A percentile compares a stretch with the other conserved stretches of the same genome.
phyloP scores from a whole-genome alignment of 805 yeast species.

The Vanderwaltozyma polyspora region DNA sequence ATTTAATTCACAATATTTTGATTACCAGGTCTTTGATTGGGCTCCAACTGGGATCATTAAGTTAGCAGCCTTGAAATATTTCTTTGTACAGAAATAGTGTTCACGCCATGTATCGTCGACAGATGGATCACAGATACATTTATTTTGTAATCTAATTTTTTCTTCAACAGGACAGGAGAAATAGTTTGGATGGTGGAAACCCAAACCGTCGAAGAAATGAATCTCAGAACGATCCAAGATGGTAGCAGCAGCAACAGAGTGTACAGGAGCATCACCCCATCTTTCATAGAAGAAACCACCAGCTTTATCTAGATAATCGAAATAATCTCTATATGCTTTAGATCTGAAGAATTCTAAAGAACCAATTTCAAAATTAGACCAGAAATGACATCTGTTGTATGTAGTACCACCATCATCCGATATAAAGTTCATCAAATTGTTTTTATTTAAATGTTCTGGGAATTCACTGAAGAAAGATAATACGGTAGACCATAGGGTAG shows the following conservation, averaged over 20 bases:
- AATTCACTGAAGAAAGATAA: conserved; percentile 35
- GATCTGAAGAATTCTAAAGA: conserved; percentile 59
- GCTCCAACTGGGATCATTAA: conserved; percentile 10
- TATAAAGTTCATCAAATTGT: conserved; percentile 53
- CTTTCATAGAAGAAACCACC: conserved; percentile 83
- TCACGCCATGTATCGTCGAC: conserved; percentile 61
- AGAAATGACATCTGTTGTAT: conserved; percentile 70
- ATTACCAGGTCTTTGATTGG: conserved; percentile 2
- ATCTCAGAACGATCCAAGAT: conserved; percentile 45
- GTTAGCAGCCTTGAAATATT: conserved; percentile 35
- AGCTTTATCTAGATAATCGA: conserved; percentile 46
- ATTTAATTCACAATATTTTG: neutral
- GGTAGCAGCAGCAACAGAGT: conserved; percentile 61
- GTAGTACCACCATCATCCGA: conserved; percentile 51
- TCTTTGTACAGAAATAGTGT: conserved; percentile 56
- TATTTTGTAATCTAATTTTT: conserved; percentile 42
- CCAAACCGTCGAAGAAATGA: conserved; percentile 65
- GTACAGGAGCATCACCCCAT: conserved; percentile 95
- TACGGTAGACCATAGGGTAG: conserved; percentile 50
- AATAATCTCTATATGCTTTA: conserved; percentile 44
- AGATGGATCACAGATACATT: conserved; percentile 50
- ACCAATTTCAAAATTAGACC: conserved; percentile 73
- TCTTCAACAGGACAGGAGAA: conserved; percentile 48
- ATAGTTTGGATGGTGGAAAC: conserved; percentile 65
- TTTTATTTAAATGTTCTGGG: conserved; percentile 31